Conservation (phyloP, 2,329 filamentous ascomycete genomes). For the Fusarium solani-melongenae region DNA sequence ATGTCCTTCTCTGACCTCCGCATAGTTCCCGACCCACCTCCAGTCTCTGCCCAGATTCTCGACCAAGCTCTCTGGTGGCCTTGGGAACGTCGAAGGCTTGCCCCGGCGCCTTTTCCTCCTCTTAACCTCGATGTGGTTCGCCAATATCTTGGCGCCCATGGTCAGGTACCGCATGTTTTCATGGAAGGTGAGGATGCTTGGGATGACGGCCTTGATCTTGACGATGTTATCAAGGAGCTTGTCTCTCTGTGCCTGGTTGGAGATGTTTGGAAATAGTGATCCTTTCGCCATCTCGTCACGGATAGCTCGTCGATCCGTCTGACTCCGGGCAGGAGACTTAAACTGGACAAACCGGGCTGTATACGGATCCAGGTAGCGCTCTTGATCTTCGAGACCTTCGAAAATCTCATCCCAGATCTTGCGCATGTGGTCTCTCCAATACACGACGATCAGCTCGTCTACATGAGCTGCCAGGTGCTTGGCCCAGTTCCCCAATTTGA, state of each 20-base stretch:
- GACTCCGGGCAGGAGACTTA: neutral
- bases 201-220: neutral
- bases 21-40: neutral
- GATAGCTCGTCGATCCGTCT: neutral
- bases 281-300: neutral
- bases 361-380: neutral
- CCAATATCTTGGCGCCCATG: conserved; percentile 3
- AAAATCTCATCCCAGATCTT: neutral
- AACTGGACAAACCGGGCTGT: neutral
- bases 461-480: conserved; percentile 11
- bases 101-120: neutral
- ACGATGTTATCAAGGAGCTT: conserved; percentile 1
- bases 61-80: neutral
- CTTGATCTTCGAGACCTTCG: neutral
- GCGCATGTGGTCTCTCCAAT: neutral
- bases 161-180: conserved; percentile 13
- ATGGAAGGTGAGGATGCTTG: conserved; percentile 6
- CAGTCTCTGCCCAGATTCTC: conserved; percentile 5
- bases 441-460: neutral
- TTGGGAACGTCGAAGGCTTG: neutral
- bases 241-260: neutral
- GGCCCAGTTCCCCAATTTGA: conserved; percentile 8
- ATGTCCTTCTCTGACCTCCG: neutral
- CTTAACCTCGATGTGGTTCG: conserved; percentile 6
- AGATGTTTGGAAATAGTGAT: conserved; percentile 5